Percentiles rank a stretch among this genome's conserved stretches.
These are phyloP conservation scores for Paraurostyla sp. DNA, from an alignment of 73 alveolate species.

Conservation along the genomic window DNA sequence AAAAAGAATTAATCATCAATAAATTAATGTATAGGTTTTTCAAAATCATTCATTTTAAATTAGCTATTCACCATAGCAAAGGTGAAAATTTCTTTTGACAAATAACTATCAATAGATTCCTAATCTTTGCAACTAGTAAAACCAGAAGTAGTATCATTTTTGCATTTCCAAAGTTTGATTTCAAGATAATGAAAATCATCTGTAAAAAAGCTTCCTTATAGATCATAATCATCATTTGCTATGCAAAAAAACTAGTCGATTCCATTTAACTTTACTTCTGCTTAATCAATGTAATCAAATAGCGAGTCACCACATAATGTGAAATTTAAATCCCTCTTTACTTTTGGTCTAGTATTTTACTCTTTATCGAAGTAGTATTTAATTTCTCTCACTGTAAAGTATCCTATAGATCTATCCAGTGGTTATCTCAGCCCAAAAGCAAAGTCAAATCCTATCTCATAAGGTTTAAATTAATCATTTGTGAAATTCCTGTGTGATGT, in stretches of 20 bases:
- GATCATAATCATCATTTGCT: neutral
- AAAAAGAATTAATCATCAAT: neutral
- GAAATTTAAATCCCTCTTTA: neutral
- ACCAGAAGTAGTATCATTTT: neutral
- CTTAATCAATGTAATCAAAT: neutral
- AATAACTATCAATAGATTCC: neutral
- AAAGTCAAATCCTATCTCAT: neutral
- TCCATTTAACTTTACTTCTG: neutral
- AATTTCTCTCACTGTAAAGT: neutral
- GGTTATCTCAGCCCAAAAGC: neutral
- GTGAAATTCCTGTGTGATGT: neutral
- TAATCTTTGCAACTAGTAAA: neutral
- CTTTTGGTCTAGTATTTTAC: neutral
- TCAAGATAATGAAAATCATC: neutral
- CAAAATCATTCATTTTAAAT: neutral
- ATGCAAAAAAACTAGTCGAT: neutral
- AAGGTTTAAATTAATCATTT: neutral
- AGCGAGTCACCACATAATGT: neutral
- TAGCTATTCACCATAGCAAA: neutral
- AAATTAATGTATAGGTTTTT: neutral
- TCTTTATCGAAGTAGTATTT: neutral
- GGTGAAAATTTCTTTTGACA: neutral
- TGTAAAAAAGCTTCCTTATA: neutral
- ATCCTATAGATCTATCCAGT: neutral
- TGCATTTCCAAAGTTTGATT: constrained; percentile 8